phyloP scores from a whole-genome alignment of 257 asterid species.

The Lycium ferocissimum region DNA sequence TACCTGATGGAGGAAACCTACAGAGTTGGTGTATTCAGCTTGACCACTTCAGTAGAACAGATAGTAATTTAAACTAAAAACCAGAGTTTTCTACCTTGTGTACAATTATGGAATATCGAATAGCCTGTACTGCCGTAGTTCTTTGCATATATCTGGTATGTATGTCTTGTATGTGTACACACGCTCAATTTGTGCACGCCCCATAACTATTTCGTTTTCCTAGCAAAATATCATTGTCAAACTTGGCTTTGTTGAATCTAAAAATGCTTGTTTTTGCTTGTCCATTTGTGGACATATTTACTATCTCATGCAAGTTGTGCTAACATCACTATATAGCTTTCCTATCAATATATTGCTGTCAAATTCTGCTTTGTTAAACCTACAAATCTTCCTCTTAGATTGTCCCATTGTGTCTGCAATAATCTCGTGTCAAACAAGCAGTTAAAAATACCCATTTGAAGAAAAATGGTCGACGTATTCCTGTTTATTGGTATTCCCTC shows the following conservation, averaged over 20 bases:
- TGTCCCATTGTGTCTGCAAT: constrained; percentile 12
- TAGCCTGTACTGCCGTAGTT: neutral
- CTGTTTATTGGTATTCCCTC: constrained; percentile 32
- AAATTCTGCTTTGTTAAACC: neutral
- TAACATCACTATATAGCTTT: neutral
- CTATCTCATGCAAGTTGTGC: constrained; percentile 6
- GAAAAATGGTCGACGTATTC: constrained; percentile 30
- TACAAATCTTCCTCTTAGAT: constrained; percentile 1
- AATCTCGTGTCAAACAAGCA: neutral
- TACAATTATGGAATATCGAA: neutral
- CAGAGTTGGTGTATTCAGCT: neutral
- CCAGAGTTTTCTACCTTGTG: neutral
- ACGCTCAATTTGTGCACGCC: neutral
- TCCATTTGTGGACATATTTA: constrained; percentile 26
- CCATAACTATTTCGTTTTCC: neutral
- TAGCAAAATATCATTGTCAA: neutral
- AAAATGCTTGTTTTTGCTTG: neutral
- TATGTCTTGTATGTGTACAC: neutral
- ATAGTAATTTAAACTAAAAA: constrained; percentile 2
- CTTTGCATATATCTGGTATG: neutral
- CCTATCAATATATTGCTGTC: neutral
- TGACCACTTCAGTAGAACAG: neutral
- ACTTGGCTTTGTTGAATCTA: neutral
- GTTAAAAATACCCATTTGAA: neutral
- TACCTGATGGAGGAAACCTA: neutral